Evolutionary conservation across 352 stramenopile genomes (phyloP).

Genomic region (Phytophthora podocarpi): DNA sequence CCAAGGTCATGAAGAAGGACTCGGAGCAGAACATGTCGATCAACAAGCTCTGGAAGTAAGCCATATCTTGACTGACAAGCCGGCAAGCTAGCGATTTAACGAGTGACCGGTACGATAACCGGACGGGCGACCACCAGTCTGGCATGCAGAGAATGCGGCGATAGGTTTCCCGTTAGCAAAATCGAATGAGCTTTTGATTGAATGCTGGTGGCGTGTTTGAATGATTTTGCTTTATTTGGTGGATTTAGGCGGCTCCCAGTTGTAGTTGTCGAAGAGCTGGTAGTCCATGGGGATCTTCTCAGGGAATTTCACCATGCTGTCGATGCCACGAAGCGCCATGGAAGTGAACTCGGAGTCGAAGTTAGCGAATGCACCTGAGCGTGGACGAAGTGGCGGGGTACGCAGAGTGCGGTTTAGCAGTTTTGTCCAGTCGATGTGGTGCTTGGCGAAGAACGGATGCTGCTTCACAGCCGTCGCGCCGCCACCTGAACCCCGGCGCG

Average conservation of each 20-base stretch:
- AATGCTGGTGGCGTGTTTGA: constrained; percentile 9
- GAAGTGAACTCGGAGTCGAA: constrained; percentile 90
- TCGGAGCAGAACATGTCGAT: constrained; percentile 97
- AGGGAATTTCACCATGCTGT: constrained; percentile 81
- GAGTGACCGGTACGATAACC: constrained; percentile 9
- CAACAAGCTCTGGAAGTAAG: constrained; percentile 99
- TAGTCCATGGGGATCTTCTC: constrained; percentile 82
- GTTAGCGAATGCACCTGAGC: constrained; percentile 75
- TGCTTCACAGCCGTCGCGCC: constrained; percentile 57
- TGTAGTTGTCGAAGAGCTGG: constrained; percentile 88
- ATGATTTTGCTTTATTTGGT: constrained; percentile 21
- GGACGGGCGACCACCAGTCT: not conserved
- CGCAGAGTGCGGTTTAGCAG: constrained; percentile 48
- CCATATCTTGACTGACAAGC: not conserved
- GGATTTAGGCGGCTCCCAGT: constrained; percentile 66
- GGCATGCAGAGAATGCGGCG: not conserved
- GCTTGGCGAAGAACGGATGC: constrained; percentile 72
- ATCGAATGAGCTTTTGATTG: constrained; percentile 37
- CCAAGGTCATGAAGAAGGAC: constrained; percentile 99
- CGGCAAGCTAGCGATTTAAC: constrained; percentile 12
- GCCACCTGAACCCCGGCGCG: constrained; percentile 26
- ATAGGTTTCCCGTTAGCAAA: constrained; percentile 20
- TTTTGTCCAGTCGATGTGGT: constrained; percentile 64
- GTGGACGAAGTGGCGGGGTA: constrained; percentile 63
- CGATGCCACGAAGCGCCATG: constrained; percentile 68